Evolutionary conservation across 768 basidiomycete species (phyloP).

Genomic region (Suillus placidus): DNA sequence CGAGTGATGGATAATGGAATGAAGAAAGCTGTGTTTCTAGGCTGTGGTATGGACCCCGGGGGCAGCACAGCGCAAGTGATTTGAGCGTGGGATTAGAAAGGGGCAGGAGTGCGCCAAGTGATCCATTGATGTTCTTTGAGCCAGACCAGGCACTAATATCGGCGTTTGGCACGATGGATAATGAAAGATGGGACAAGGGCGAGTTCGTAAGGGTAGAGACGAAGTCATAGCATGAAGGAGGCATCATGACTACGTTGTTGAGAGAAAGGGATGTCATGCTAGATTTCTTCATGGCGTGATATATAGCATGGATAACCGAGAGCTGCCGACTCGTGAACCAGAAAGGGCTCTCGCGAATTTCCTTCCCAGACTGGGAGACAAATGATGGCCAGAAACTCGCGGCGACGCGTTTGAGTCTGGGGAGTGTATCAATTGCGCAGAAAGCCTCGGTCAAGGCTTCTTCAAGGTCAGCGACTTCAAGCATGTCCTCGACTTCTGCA

Average conservation of each 20-base stretch:
- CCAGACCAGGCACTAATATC: constrained; percentile 34
- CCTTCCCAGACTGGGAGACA: constrained; percentile 23
- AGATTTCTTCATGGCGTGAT: constrained; percentile 25
- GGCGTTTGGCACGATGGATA: constrained; percentile 34
- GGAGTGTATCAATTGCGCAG: constrained; percentile 22
- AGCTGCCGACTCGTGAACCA: constrained; percentile 36
- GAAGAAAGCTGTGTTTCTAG: constrained; percentile 22
- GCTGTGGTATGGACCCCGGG: constrained; percentile 34
- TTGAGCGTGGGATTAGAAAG: constrained; percentile 21
- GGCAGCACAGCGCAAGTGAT: constrained; percentile 30
- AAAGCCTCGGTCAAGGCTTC: constrained; percentile 31
- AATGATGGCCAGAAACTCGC: constrained; percentile 38
- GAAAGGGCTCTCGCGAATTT: constrained; percentile 31
- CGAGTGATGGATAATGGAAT: constrained; percentile 28
- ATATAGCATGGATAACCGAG: constrained; percentile 25
- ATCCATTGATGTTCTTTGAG: constrained; percentile 30
- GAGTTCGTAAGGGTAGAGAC: constrained; percentile 27
- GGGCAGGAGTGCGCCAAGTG: constrained; percentile 30
- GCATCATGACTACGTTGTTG: constrained; percentile 30
- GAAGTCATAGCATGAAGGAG: constrained; percentile 30
- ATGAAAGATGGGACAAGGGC: constrained; percentile 32
- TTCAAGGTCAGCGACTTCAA: constrained; percentile 36
- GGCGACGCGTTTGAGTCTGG: constrained; percentile 23
- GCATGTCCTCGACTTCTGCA: constrained; percentile 26
- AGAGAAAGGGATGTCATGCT: constrained; percentile 25